Conservation (phyloP, 257 asterid species). For the Linderniella brevidens region DNA sequence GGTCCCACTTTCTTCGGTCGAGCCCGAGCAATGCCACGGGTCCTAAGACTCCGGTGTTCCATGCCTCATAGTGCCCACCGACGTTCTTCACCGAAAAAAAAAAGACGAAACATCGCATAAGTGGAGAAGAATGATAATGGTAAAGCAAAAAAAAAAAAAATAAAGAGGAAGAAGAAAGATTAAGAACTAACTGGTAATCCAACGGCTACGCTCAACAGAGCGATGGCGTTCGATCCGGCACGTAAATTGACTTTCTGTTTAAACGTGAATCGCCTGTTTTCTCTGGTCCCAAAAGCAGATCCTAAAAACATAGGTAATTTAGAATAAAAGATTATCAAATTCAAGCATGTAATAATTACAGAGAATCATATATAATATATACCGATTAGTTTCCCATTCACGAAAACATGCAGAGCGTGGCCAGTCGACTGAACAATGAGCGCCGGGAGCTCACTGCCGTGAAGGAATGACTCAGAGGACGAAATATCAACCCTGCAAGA, state of each 20-base stretch:
- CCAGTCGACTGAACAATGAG: slow-evolving; percentile 70
- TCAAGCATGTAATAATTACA: no score
- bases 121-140: slow-evolving; percentile 6
- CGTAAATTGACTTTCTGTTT: slow-evolving; percentile 43
- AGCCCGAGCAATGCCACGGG: slow-evolving; percentile 75
- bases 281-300: slow-evolving; percentile 77
- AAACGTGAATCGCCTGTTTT: slow-evolving; percentile 42
- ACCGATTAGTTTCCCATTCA: slow-evolving; percentile 48
- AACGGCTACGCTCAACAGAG: slow-evolving; percentile 84
- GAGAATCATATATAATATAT: no score
- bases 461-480: slow-evolving; percentile 72
- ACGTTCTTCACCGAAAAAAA: slow-evolving; percentile 36
- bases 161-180: neutral
- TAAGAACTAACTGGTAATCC: slow-evolving; percentile 70
- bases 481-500: slow-evolving; percentile 48
- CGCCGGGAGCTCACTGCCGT: slow-evolving; percentile 58
- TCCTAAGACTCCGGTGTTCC: slow-evolving; percentile 71
- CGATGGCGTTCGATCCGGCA: slow-evolving; percentile 58
- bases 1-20: slow-evolving; percentile 59
- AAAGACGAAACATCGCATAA: no score
- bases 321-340: no score
- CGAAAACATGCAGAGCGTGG: slow-evolving; percentile 65
- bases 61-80: slow-evolving; percentile 79
- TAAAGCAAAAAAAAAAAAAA: neutral
- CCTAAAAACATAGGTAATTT: slow-evolving; percentile 15